Evolutionary conservation across 768 basidiomycete genomes (phyloP).

Genomic region (Suillus lakei): DNA sequence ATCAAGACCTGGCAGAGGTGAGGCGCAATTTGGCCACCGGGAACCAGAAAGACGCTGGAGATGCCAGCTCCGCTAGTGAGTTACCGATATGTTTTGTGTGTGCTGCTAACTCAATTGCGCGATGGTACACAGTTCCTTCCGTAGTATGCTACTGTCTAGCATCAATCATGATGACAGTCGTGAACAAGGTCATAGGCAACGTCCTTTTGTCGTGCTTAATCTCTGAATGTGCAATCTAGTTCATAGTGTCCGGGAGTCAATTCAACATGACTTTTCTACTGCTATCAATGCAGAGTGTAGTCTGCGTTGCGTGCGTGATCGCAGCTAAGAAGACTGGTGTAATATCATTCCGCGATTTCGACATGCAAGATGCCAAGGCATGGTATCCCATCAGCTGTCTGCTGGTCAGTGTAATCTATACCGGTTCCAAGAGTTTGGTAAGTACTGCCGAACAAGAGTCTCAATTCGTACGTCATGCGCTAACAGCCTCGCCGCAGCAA

Average conservation of each 20-base stretch:
- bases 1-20: slow-evolving; percentile 55
- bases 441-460: slow-evolving; percentile 38
- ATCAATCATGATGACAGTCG: slow-evolving; percentile 95
- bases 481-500: slow-evolving; percentile 62
- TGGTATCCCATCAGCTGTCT: slow-evolving; percentile 97
- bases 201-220: neutral
- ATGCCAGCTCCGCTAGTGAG: slow-evolving; percentile 31
- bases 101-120: neutral
- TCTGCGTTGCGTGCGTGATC: slow-evolving; percentile 82
- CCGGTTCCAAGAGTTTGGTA: slow-evolving; percentile 95
- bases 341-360: slow-evolving; percentile 86
- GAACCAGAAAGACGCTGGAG: slow-evolving; percentile 24
- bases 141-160: slow-evolving; percentile 90
- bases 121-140: slow-evolving; percentile 62
- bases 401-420: slow-evolving; percentile 95
- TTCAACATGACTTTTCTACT: slow-evolving; percentile 99
- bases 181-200: slow-evolving; percentile 79
- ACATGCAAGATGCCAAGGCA: slow-evolving; percentile 78
- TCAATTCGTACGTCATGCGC: neutral
- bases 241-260: slow-evolving; percentile 88
- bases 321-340: slow-evolving; percentile 74
- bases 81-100: neutral
- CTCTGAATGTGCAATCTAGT: slow-evolving; percentile 50
- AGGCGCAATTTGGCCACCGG: slow-evolving; percentile 56
- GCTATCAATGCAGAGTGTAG: slow-evolving; percentile 86